Evolutionary conservation across 2,329 filamentous ascomycete genomes (phyloP), one percentile per base, ranked within the genome.

Genomic region (Ophiobolus disseminans): DNA sequence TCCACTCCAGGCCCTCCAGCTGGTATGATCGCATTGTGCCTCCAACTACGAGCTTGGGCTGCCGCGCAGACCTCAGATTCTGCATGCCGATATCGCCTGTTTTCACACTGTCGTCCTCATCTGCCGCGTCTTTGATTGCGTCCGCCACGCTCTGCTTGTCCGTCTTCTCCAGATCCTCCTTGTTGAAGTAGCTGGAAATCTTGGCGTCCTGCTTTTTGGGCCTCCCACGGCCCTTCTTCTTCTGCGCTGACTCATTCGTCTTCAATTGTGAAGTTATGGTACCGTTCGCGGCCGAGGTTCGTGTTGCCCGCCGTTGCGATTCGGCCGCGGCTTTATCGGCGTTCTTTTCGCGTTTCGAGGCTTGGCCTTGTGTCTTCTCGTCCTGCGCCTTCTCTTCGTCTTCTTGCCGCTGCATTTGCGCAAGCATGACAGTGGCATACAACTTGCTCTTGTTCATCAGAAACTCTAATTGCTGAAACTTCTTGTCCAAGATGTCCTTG

Each of bases 21-120:
- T 99, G 94, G 67, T 99, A 99, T 54, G 90, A 88, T 14, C 92
- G 82, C 93, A 99, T 97, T 3, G 86, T 88, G 1, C 94, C 94
- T 4, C 91, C 91, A 0, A 87, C 86, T 62, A 99, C 86, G 49
- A 91, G 85, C 55, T 87, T 86, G 0, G 94, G 94, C 68, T 99
- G 94, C 53, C 88, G 81, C 0, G 92, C 93, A 70, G 95, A 90
- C 47, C 86, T 81, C 13, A 97, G 74, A 44, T 91, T 82, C 58
- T 87, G 84, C 41, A 84, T 80, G 20, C 85, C 84, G 46, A 87
- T 76, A 17, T 82, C 82, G n/a, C 80, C 78, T 3, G 83, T 79
- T 44, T 85, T 81, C 5, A 83, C 77, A 42, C 82, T 81, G 38
- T 80, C 78, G 36, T 84, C 81, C 31, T 30, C 32, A 16, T 81